phyloP scores from a whole-genome alignment of 164 flowering plant genomes.

The Nelumbo lutea region DNA sequence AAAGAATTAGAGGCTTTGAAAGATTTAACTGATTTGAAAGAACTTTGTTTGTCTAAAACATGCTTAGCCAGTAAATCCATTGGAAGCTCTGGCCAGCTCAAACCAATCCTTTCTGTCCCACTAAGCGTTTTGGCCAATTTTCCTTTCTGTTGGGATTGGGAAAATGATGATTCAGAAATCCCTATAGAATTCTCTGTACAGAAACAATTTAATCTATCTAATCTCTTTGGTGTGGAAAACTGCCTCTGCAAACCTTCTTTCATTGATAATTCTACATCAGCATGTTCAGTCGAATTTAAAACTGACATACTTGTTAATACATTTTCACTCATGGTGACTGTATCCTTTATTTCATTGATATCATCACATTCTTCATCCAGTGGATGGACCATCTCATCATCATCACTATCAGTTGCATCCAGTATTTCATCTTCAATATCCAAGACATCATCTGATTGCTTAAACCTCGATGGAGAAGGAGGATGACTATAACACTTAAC shows the following conservation, averaged over 20 bases:
- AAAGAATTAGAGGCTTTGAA: conserved; percentile 53
- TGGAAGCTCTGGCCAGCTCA: conserved; percentile 93
- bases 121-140: conserved; percentile 54
- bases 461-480: conserved; percentile 87
- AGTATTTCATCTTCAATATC: conserved; percentile 60
- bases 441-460: conserved; percentile 66
- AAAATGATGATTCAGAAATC: conserved; percentile 24
- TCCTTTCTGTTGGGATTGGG: conserved; percentile 14
- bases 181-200: conserved; percentile 26
- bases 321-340: conserved; percentile 11
- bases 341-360: conserved; percentile 27
- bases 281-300: conserved; percentile 16
- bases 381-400: conserved; percentile 64
- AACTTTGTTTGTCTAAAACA: conserved; percentile 49
- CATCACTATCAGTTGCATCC: conserved; percentile 55
- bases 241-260: conserved; percentile 34
- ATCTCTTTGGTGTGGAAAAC: conserved; percentile 48
- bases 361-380: conserved; percentile 45
- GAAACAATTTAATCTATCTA: conserved; percentile 44
- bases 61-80: conserved; percentile 52
- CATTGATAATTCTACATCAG: conserved; percentile 12
- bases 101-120: conserved; percentile 69
- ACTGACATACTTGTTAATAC: conserved; percentile 11
- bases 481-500: conserved; percentile 75
- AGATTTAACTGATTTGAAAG: conserved; percentile 53